Evolutionary conservation across 176 grass and related monocot genomes (phyloP).

Genomic region (Elaeis guineensis): DNA sequence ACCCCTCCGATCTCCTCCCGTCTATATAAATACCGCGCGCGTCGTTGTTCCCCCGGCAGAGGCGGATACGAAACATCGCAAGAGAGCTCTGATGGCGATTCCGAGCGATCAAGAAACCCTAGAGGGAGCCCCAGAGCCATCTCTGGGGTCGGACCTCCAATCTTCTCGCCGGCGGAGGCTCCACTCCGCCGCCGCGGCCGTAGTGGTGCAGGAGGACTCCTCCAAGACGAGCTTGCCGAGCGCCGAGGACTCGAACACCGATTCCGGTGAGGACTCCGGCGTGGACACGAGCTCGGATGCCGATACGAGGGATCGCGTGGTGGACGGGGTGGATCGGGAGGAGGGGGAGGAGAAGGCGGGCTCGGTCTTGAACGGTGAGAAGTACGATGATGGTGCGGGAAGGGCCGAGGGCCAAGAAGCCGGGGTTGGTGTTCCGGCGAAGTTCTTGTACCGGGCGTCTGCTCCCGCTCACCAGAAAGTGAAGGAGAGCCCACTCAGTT

Average conservation of each 20-base stretch:
- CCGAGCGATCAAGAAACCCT: background rate
- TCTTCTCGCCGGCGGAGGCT: background rate
- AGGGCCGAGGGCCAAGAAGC: background rate
- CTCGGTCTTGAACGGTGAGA: background rate
- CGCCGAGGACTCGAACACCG: background rate
- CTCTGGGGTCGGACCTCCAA: background rate
- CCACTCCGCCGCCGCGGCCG: background rate
- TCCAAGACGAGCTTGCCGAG: background rate
- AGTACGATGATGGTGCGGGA: background rate
- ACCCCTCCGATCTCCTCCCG: too few species aligned
- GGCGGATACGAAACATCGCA: too few species aligned
- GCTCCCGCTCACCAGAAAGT: slow-evolving; percentile 60
- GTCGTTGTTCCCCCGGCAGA: too few species aligned
- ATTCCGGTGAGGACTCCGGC: slow-evolving; percentile 5
- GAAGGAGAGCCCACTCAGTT: slow-evolving; percentile 91
- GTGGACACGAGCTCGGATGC: slow-evolving; percentile 15
- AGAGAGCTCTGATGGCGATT: background rate
- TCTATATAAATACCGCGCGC: too few species aligned
- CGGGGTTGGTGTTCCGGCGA: background rate
- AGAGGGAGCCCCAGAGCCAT: background rate
- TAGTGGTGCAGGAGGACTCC: background rate
- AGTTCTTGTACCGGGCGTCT: slow-evolving; percentile 52
- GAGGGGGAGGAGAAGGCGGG: slow-evolving; percentile 14
- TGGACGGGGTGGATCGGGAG: background rate
- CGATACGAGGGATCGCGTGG: background rate